phyloP scores from a whole-genome alignment of 2,329 filamentous ascomycete species.

The Coniochaeta prunicola region DNA sequence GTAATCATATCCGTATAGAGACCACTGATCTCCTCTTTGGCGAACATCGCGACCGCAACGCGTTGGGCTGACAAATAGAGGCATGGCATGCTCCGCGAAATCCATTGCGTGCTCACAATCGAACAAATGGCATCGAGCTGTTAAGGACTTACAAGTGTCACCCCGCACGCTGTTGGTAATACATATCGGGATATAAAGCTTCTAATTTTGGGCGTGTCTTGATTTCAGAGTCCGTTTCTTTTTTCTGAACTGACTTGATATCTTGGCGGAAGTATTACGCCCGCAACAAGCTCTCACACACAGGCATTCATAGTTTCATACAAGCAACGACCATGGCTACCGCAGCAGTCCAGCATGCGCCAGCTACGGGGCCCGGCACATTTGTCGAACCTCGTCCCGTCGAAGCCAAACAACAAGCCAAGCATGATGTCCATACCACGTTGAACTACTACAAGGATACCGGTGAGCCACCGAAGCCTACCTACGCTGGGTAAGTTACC shows the following conservation, averaged over 20 bases:
- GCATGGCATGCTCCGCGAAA: slow-evolving; percentile 2
- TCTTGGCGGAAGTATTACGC: too few species aligned
- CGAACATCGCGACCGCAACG: neutral
- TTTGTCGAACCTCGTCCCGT: neutral
- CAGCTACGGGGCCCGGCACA: neutral
- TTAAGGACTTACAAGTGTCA: neutral
- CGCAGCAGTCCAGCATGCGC: slow-evolving; percentile 1
- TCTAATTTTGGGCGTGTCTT: neutral
- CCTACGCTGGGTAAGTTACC: slow-evolving; percentile 15
- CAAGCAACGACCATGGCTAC: neutral
- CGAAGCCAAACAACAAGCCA: neutral
- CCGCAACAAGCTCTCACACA: too few species aligned
- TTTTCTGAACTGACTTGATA: too few species aligned
- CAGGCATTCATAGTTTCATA: too few species aligned
- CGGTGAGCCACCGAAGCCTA: slow-evolving; percentile 27
- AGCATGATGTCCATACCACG: slow-evolving; percentile 21
- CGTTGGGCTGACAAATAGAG: slow-evolving; percentile 1
- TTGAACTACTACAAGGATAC: slow-evolving; percentile 30
- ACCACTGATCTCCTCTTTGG: neutral
- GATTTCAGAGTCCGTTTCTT: neutral
- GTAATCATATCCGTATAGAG: neutral
- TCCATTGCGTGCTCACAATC: slow-evolving; percentile 2
- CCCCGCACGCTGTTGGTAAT: slow-evolving; percentile 1
- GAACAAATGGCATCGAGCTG: neutral
- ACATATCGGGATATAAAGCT: neutral